Evolutionary conservation across 441 rosid genomes (phyloP), one percentile per base, ranked within the genome.

Genomic region (Corymbia calophylla): DNA sequence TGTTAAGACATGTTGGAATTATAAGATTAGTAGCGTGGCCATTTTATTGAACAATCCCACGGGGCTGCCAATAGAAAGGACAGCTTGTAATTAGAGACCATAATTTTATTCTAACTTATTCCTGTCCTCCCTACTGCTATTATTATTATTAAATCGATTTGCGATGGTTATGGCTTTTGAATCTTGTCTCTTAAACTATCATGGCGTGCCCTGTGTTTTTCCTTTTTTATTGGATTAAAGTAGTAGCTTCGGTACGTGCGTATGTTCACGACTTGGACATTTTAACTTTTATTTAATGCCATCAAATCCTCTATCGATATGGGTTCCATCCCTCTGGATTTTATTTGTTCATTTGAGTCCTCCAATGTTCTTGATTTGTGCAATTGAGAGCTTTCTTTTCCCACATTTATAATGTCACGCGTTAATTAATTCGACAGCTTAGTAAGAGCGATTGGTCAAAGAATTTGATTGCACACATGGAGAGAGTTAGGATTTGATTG

Each of bases 311-410:
- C 18, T 16, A n/a, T 64, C 9, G 35, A 14, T n/a, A n/a, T n/a
- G 70, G 18, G 35, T n/a, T n/a, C 35, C 8, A 27, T 12, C 13
- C 27, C 82, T 35, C 27, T 73, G 23, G 2, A 8, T 73, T 19
- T 12, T 35, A 21, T 12, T 70, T 70, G 47, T 21, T 70, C 47
- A 70, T 5, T 70, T 6, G 23, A 70, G 82, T 35, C 82, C 48
- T 0, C 0, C 0, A 14, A 9, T 1, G 15, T 70, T 35, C 47
- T 70, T 21, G 27, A 21, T 32, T 70, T 70, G 81, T 9, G 48
- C 47, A 32, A 70, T 70, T 47, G 14, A 70, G 47, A 18, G 49
- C 82, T 70, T 70, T 70, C 49, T 11, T 35, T 1, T 70, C 23
- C 81, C 29, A 21, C 27, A 11, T 35, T 35, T 0, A 44, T 39